These are phyloP conservation scores for Cardiospermum halicacabum DNA, from an alignment of 345 rosid genomes.

Conservation along the genomic window DNA sequence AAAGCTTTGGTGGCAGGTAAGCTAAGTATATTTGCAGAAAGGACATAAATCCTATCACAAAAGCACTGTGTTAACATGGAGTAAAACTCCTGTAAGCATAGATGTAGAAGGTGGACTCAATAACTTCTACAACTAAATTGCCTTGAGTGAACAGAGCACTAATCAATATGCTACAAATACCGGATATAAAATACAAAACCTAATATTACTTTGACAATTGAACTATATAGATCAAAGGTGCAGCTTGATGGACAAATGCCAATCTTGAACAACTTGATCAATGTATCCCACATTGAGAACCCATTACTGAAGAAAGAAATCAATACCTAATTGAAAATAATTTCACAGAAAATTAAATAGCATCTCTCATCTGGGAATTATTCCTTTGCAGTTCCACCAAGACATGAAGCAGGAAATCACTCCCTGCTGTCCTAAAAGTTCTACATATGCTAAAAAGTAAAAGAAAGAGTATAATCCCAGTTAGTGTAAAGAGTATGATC, in stretches of 20 bases:
- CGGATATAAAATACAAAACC: neutral
- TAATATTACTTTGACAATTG: neutral
- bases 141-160: neutral
- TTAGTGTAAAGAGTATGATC: neutral
- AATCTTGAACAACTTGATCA: neutral
- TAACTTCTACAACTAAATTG: neutral
- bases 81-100: neutral
- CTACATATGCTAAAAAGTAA: neutral
- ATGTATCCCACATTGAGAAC: neutral
- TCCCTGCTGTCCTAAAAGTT: neutral
- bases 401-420: neutral
- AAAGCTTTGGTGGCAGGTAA: neutral
- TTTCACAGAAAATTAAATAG: neutral
- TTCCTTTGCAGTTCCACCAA: neutral
- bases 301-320: neutral
- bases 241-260: neutral
- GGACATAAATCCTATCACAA: neutral
- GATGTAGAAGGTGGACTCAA: neutral
- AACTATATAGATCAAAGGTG: too few relatives aligned
- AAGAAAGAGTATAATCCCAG: neutral
- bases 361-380: neutral
- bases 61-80: neutral
- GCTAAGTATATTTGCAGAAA: neutral
- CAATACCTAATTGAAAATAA: neutral
- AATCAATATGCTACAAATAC: neutral